phyloP scores from a whole-genome alignment of 169 alveolate genomes.

The Amoebophrya sp. region DNA sequence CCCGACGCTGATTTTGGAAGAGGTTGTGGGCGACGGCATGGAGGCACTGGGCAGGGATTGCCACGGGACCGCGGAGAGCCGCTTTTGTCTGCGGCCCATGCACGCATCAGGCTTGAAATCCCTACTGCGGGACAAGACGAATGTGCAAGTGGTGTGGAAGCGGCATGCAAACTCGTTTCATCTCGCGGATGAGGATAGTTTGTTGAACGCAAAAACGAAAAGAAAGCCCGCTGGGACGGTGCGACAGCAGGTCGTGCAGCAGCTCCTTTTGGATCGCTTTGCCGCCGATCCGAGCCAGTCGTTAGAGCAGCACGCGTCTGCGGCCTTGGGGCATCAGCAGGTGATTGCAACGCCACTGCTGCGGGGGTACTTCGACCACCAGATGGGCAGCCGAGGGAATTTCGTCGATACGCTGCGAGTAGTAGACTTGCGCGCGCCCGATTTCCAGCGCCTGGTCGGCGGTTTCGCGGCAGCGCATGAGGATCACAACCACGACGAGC shows the following conservation, averaged over 20 bases:
- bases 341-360: not conserved
- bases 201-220: not conserved
- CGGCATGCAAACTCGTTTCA: not conserved
- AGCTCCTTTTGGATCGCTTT: not conserved
- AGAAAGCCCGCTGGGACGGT: too few species aligned
- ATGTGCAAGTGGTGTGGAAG: not conserved
- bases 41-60: not conserved
- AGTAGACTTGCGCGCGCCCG: not conserved
- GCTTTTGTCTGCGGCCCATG: not conserved
- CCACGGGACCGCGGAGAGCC: not conserved
- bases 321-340: not conserved
- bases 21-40: not conserved
- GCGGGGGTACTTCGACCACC: not conserved
- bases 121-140: not conserved
- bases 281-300: not conserved
- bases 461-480: too few species aligned
- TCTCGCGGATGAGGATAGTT: not conserved
- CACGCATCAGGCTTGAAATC: not conserved
- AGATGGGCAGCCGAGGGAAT: not conserved
- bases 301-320: too few species aligned
- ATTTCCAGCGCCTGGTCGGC: not conserved
- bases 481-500: not conserved
- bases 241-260: not conserved
- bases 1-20: not conserved
- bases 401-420: not conserved